These are phyloP conservation scores for Chaetomium sp. DNA, from an alignment of 2,329 filamentous ascomycete species.

Conservation along the genomic window DNA sequence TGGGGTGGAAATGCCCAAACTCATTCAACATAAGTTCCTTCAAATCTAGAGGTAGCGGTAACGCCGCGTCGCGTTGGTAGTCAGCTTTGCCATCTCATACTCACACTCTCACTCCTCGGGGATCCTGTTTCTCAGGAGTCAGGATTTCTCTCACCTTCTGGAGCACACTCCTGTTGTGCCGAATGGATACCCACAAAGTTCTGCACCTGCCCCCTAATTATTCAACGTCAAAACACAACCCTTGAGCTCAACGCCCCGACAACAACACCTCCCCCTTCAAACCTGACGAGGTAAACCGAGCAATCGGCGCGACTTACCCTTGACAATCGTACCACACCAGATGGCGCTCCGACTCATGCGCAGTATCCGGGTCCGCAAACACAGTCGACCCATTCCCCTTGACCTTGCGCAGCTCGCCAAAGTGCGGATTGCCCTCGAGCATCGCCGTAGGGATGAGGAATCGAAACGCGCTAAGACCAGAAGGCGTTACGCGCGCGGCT, in stretches of 20 bases:
- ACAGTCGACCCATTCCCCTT: not conserved
- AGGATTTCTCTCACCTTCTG: not conserved
- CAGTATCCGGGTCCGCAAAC: not conserved
- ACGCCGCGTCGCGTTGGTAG: too few relatives aligned
- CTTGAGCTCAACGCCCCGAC: not conserved
- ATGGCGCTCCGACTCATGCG: not conserved
- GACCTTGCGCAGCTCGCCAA: not conserved
- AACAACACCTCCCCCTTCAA: not conserved
- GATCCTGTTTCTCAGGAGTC: not conserved
- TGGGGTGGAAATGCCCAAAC: not conserved
- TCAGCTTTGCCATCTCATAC: not conserved
- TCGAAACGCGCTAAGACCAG: not conserved
- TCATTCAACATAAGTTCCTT: not conserved
- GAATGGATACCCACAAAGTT: not conserved
- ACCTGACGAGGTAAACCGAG: not conserved
- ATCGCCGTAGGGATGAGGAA: not conserved
- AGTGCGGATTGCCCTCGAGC: not conserved
- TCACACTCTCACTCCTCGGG: not conserved
- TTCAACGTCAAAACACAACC: not conserved
- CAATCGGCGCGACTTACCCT: not conserved
- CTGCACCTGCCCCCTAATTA: not conserved
- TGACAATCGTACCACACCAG: not conserved
- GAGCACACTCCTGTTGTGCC: not conserved
- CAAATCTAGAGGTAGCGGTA: not conserved
- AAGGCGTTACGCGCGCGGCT: not conserved